Base-by-base conservation (phyloP, 768 basidiomycete species). In the Dioszegia aurantiaca region DNA sequence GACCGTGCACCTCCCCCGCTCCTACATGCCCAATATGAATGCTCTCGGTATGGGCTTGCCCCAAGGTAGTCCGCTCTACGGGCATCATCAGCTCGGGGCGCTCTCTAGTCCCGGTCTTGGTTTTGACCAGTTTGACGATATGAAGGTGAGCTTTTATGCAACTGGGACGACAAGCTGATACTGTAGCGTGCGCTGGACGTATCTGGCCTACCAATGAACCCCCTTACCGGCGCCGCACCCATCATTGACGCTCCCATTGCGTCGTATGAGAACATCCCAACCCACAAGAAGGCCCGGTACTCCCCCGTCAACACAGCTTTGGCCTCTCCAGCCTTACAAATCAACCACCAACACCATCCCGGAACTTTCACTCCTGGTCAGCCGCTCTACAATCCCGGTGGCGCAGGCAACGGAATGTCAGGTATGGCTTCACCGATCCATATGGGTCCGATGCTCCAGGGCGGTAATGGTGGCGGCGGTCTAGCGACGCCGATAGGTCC, bases 141-240 rank as follows among this genome's bases (percentile, higher is more conserved):
- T 72, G 68, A 72, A 72, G 58, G 70, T 72, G 61, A 59, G 68
- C 55, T 26, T n/a, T 51, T 36, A 14, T 16, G 2, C 49, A 12
- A n/a, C 21, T 42, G 37, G 8, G 28, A n/a, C n/a, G 27, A 14
- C 16, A 17, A 44, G 23, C 58, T 43, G 39, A 52, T 26, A 14
- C 28, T 39, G 4, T 46, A 69, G 70, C 67, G 68, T 23, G 62
- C 62, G 14, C 58, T 72, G 14, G 70, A 72, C 55, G 61, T 55
- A 4, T 64, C 70, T 23, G 60, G 60, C 14, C 48, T 70, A 23
- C 70, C 70, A 23, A 46, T 55, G 11, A 72, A 70, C 43, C 68
- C 70, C 17, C 47, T 67, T 21, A 69, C 59, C 52, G 70, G 65
- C 4, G 57, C 62, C 33, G 58, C 58, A 39, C 70, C 70, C 21